phyloP scores from a whole-genome alignment of 78 protist genomes.

The Pelomyxa schiedti region DNA sequence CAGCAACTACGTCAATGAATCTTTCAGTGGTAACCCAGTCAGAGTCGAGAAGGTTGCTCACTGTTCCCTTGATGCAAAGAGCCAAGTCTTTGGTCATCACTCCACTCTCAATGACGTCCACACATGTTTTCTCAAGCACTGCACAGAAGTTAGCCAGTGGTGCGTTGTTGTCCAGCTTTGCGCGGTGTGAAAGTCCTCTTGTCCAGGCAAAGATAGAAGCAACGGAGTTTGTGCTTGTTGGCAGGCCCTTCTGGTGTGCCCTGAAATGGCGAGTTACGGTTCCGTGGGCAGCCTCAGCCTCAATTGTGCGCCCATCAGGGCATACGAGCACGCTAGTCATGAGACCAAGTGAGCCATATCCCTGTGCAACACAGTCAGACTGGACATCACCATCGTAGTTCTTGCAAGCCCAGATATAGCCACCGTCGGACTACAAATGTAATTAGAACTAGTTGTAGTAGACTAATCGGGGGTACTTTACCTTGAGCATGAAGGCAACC shows the following conservation, averaged over 20 bases:
- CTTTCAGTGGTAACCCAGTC: background rate
- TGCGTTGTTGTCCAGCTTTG: conserved; percentile 70
- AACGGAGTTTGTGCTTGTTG: conserved; percentile 83
- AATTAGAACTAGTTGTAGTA: background rate
- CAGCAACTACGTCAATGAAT: background rate
- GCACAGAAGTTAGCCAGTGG: conserved; percentile 23
- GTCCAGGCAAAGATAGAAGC: conserved; percentile 93
- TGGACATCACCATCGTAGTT: conserved; percentile 97
- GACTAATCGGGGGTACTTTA: background rate
- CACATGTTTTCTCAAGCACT: conserved; percentile 42
- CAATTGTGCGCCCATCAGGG: conserved; percentile 80
- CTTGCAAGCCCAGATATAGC: conserved; percentile 93
- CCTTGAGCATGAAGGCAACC: conserved; percentile 74
- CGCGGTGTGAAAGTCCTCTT: conserved; percentile 79
- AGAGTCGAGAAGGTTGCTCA: background rate
- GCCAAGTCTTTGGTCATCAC: conserved; percentile 83
- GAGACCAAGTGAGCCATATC: conserved; percentile 87
- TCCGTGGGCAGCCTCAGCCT: conserved; percentile 94
- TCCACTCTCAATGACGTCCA: conserved; percentile 46
- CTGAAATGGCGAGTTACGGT: conserved; percentile 90
- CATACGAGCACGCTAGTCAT: conserved; percentile 83
- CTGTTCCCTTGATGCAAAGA: conserved; percentile 32
- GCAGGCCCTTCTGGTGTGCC: conserved; percentile 65
- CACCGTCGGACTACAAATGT: too few relatives aligned
- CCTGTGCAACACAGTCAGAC: conserved; percentile 84